Evolutionary conservation across 495 filamentous ascomycete species (phyloP).

Genomic region (Amniculicola lignicola): DNA sequence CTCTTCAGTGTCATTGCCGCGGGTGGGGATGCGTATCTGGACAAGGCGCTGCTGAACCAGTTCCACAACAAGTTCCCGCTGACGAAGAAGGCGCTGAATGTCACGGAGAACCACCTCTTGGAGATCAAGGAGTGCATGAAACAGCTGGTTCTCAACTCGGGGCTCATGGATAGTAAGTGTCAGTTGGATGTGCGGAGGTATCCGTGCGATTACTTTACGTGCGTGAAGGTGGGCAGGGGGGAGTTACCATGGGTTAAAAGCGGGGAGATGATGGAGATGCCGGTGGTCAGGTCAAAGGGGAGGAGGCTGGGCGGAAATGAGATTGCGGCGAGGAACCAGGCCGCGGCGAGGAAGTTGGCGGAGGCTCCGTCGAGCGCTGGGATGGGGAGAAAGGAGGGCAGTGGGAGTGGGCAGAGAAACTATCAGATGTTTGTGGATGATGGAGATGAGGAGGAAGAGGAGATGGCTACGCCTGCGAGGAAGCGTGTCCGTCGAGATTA

Average conservation of each 20-base stretch:
- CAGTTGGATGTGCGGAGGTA: slow-evolving; percentile 22
- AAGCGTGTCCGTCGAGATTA: too few relatives aligned
- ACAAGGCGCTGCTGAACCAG: slow-evolving; percentile 21
- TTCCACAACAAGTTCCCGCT: slow-evolving; percentile 39
- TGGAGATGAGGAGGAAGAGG: neutral
- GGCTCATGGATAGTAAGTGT: slow-evolving; percentile 14
- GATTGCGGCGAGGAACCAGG: slow-evolving; percentile 7
- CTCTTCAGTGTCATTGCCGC: slow-evolving; percentile 5
- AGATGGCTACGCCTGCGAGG: neutral
- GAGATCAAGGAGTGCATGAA: slow-evolving; percentile 35
- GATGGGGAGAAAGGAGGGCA: neutral
- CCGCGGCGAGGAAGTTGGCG: neutral
- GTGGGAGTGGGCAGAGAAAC: neutral
- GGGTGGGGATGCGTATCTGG: slow-evolving; percentile 38
- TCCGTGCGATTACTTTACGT: slow-evolving; percentile 41
- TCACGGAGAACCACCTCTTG: slow-evolving; percentile 33
- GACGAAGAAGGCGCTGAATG: slow-evolving; percentile 36
- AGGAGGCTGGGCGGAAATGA: slow-evolving; percentile 10
- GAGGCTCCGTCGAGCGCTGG: neutral
- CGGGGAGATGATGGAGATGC: neutral
- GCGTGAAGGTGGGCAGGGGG: slow-evolving; percentile 34
- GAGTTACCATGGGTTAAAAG: slow-evolving; percentile 40
- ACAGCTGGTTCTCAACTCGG: slow-evolving; percentile 3
- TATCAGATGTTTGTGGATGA: too few relatives aligned
- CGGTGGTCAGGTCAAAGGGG: neutral